These are phyloP conservation scores for Capronia americana DNA, from an alignment of 2,329 filamentous ascomycete genomes.

Conservation along the genomic window DNA sequence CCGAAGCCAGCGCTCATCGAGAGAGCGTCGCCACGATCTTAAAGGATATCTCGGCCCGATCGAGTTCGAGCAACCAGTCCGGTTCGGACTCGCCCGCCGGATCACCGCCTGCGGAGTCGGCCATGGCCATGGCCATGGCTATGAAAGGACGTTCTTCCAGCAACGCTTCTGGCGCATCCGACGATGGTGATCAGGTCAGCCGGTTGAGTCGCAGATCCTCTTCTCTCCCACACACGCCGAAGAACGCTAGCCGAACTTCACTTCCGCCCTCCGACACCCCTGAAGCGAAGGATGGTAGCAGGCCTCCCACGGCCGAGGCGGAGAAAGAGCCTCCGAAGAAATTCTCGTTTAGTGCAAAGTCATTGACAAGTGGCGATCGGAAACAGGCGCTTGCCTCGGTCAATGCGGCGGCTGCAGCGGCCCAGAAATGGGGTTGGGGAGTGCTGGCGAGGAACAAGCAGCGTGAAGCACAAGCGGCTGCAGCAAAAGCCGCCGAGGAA, in stretches of 20 bases:
- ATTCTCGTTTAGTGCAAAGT: slow-evolving; percentile 35
- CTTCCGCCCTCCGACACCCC: slow-evolving; percentile 36
- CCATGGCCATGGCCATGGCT: slow-evolving; percentile 46
- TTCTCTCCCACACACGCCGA: slow-evolving; percentile 39
- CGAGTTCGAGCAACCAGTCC: slow-evolving; percentile 60
- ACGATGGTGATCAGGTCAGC: slow-evolving; percentile 37
- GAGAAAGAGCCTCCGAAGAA: slow-evolving; percentile 21
- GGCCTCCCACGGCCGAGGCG: slow-evolving; percentile 27
- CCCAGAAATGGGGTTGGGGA: slow-evolving; percentile 66
- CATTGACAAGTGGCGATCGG: slow-evolving; percentile 45
- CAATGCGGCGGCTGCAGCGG: slow-evolving; percentile 60
- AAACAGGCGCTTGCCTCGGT: slow-evolving; percentile 52
- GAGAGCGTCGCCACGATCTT: slow-evolving; percentile 67
- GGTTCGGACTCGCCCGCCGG: slow-evolving; percentile 57
- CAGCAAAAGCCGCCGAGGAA: slow-evolving; percentile 47
- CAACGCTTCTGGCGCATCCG: slow-evolving; percentile 59
- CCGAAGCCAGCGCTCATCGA: slow-evolving; percentile 63
- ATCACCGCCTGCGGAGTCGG: slow-evolving; percentile 49
- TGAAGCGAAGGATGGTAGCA: slow-evolving; percentile 17
- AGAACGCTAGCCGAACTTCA: slow-evolving; percentile 34
- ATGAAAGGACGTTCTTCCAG: slow-evolving; percentile 50
- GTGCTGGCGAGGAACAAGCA: slow-evolving; percentile 52
- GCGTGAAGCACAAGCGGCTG: slow-evolving; percentile 44
- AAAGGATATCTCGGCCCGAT: slow-evolving; percentile 67
- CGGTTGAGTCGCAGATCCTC: slow-evolving; percentile 38